Evolutionary conservation across 306 rosid species (phyloP), one percentile per base, ranked within the genome.

Genomic region (Prunus fruticosa): DNA sequence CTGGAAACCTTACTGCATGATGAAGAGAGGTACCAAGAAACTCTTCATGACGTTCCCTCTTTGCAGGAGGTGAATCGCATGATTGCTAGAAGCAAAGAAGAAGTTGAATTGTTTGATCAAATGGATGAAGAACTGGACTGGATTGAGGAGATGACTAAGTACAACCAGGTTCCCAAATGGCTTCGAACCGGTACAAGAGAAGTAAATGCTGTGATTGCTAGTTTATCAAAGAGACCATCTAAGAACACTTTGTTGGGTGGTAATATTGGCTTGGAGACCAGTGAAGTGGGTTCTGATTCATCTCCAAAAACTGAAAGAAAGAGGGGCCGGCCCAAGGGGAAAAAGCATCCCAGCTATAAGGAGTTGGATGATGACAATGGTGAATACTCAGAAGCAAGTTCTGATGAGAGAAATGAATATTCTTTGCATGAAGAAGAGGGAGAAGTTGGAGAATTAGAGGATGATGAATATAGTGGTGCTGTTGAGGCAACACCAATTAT

Each of bases 101-200:
- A 95, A 87, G 86, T 90, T 50, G 96, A 86, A 68, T 68, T 95
- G 82, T 95, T 89, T 88, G 96, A 95, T 87, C 97, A 92, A 86
- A 95, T 95, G 96, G 98, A 95, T 45, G 98, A 95, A 84, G 98
- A 95, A 80, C 78, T 89, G 74, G 97, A 92, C 81, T 95, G 98
- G 98, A 65, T 72, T 63, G 97, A 86, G 75, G 97, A 95, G 83
- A 92, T 92, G 96, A 90, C 91, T 11, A 86, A 66, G 76, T 86
- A 90, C 85, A 90, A 95, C 51, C 89, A 95, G 87, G 89, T 95
- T 67, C 98, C 98, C 30, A 80, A 79, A 84, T 95, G 98, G 98
- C 93, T 94, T 85, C 91, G 93, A 75, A 91, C 90, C 20, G 88
- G 80, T 80, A 83, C 96, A 70, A 86, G 84, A 81, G 98, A 92